Base-by-base conservation (phyloP, 257 asterid species). In the Lycium ferocissimum region DNA sequence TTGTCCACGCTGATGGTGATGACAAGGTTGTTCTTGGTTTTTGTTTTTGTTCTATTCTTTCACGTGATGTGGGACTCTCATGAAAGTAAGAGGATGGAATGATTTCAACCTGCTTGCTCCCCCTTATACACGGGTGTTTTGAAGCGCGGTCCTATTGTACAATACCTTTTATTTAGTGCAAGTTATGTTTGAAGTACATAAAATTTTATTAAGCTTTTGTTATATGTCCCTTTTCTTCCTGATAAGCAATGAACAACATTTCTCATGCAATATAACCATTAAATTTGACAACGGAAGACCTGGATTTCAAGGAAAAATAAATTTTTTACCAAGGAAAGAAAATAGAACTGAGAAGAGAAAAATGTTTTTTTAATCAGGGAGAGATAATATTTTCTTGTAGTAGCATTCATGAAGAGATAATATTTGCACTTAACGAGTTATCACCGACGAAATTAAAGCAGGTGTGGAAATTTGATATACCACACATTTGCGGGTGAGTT, bases 381-480 rank as follows among this genome's bases (percentile, higher is more conserved):
- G 47, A 53, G 33, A 53, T 1, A 33, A 3, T 78, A 7, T 53
- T 53, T 33, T 53, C 65, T 53, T 53, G 26, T 5, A n/a, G 17
- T 43, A 40, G 18, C 57, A n/a, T 72, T 72, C 6, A 18, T 45
- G 53, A 70, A 70, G 53, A 38, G 14, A 70, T 40, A 70, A 40
- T 17, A 8, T 70, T 37, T 70, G 8, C 58, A 45, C 54, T 43
- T 43, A 17, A 45, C 2, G 80, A 45, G 57, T 72, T 18, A 43
- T 10, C 57, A 7, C 37, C 18, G 18, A 5, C 57, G 18, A 72
- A 72, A 43, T n/a, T 72, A 72, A 72, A 72, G 80, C 58, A n/a
- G 80, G 80, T 43, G 57, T 43, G 57, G 57, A 72, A 72, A 70
- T 70, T 70, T 70, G 54, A 40, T 70, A 70, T 70, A 38, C 54